Base-by-base conservation (phyloP, 1,284 basidiomycete genomes). In the Sanguinoderma infundibulare region DNA sequence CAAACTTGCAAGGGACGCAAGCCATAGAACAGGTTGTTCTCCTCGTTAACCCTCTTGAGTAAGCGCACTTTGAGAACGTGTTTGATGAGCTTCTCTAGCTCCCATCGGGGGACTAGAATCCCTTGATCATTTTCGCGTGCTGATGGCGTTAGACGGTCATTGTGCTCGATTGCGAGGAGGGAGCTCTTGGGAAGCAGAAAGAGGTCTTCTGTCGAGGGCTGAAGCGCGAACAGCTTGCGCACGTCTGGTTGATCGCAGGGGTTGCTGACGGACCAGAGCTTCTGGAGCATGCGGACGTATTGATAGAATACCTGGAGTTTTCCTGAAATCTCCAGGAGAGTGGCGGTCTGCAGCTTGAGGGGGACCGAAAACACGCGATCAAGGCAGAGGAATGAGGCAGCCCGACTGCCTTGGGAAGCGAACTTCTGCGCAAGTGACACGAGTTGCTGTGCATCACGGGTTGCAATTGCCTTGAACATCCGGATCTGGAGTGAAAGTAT, bases 401-500 rank as follows among this genome's bases (percentile, higher is more conserved):
- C 54, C 5, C 52, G 46, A 59, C 79, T 78, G 1, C 66, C 53
- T 7, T 61, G 56, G 0, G 34, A 24, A 5, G 68, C 58, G 46
- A 81, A 77, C 20, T 52, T 28, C 65, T 67, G 20, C 35, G 73
- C 69, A 49, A 79, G 66, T 15, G 57, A 3, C 30, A 69, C 65
- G 12, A 84, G 74, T 6, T 60, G 40, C 2, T 30, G 28, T 3
- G 53, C 28, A 56, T 77, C 68, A n/a, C 63, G 49, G 0, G 66
- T 24, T 3, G 68, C 38, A 5, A 85, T 79, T 1, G 74, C 70
- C 34, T 66, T 70, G 65, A 85, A 85, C 81, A 84, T 82, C 3
- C 54, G 17, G 3, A 73, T 32, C 73, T 74, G 55, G 4, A 32
- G 20, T 4, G 12, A 0, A 28, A 15, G 14, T 17, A 20, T 30